Evolutionary conservation across 495 filamentous ascomycete genomes (phyloP).

Genomic region (Penicillium flavigenum): DNA sequence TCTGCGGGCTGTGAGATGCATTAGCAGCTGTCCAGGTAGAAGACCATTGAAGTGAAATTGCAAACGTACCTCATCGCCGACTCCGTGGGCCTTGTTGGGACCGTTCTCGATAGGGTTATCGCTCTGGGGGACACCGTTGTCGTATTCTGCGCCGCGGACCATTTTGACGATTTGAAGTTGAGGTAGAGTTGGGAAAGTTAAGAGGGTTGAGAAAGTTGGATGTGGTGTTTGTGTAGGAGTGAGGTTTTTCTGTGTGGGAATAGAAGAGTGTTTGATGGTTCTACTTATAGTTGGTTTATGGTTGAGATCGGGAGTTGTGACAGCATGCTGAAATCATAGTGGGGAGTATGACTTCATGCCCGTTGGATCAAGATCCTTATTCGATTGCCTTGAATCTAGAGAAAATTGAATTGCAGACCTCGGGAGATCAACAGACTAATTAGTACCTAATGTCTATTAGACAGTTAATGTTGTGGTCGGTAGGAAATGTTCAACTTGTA

Average conservation of each 20-base stretch:
- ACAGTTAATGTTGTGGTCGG: too few species aligned
- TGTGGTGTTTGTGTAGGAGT: slow-evolving; percentile 1
- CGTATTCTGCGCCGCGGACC: slow-evolving; percentile 53
- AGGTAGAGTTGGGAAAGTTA: too few species aligned
- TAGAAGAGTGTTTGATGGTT: not conserved
- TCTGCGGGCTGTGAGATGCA: slow-evolving; percentile 32
- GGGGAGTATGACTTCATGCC: slow-evolving; percentile 40
- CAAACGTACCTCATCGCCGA: slow-evolving; percentile 37
- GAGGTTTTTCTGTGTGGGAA: not conserved
- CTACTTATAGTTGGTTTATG: slow-evolving; percentile 13
- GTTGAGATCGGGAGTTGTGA: slow-evolving; percentile 20
- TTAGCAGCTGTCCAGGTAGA: not conserved
- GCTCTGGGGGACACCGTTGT: slow-evolving; percentile 47
- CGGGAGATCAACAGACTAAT: not conserved
- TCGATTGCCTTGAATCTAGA: slow-evolving; percentile 5
- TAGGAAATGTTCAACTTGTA: not conserved
- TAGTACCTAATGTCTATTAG: not conserved
- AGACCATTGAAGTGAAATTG: not conserved
- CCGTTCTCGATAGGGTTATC: slow-evolving; percentile 52
- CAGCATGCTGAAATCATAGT: slow-evolving; percentile 45
- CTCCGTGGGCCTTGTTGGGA: slow-evolving; percentile 44
- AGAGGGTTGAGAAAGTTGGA: not conserved
- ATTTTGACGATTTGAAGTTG: slow-evolving; percentile 32
- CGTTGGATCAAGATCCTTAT: slow-evolving; percentile 11
- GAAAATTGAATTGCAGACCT: not conserved